phyloP scores from a whole-genome alignment of 768 basidiomycete genomes.

The Tylopilus rubrobrunneus region DNA sequence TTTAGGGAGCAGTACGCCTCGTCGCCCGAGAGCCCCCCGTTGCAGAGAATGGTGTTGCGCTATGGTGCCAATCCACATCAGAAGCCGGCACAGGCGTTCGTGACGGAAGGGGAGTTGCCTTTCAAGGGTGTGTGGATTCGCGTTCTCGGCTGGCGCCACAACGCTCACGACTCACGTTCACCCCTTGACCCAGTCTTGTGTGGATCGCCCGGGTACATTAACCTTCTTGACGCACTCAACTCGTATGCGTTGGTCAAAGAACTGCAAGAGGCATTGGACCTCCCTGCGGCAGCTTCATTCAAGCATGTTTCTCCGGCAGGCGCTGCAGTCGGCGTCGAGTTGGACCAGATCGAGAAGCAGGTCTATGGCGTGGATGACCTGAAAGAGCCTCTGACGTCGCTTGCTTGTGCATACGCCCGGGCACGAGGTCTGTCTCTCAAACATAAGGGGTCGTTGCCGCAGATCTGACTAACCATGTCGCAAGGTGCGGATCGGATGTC shows the following conservation, averaged over 20 bases:
- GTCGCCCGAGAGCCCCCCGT: conserved; percentile 68
- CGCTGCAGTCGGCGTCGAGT: conserved; percentile 84
- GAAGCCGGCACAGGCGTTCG: conserved; percentile 96
- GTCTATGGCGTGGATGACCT: conserved; percentile 97
- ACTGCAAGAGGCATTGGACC: conserved; percentile 76
- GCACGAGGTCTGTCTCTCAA: conserved; percentile 65
- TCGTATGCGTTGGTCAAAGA: conserved; percentile 96
- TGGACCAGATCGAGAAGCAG: conserved; percentile 81
- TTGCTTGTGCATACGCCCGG: conserved; percentile 92
- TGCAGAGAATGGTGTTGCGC: conserved; percentile 82
- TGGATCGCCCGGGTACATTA: conserved; percentile 98
- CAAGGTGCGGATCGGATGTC: conserved; percentile 99
- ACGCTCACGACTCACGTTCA: conserved; percentile 1
- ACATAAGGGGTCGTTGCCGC: not conserved
- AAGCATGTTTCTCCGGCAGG: conserved; percentile 99
- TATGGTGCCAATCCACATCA: conserved; percentile 99
- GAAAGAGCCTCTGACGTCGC: conserved; percentile 81
- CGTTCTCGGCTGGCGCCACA: not conserved
- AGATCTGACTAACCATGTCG: conserved; percentile 6
- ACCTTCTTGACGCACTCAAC: conserved; percentile 95
- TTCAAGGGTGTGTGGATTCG: conserved; percentile 68
- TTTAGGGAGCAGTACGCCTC: conserved; percentile 95
- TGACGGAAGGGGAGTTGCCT: conserved; percentile 82
- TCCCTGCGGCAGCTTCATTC: conserved; percentile 98
- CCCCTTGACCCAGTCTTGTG: conserved; percentile 58